These are phyloP conservation scores for Curvularia sp. DNA, from an alignment of 2,329 filamentous ascomycete species.

Conservation along the genomic window DNA sequence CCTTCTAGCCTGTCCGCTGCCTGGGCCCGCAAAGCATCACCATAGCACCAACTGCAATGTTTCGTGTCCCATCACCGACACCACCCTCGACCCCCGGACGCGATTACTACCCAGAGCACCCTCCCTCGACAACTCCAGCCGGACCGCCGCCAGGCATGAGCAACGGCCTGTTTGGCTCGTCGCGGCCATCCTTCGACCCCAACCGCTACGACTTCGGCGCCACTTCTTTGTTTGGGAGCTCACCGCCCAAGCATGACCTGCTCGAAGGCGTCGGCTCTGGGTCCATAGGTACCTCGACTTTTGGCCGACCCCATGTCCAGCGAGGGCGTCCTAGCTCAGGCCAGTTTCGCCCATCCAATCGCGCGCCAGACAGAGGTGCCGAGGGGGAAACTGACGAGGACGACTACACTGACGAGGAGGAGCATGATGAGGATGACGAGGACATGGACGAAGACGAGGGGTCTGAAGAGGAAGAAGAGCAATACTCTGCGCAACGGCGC, in stretches of 20 bases:
- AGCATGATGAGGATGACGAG: conserved; percentile 37
- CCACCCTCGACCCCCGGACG: conserved; percentile 49
- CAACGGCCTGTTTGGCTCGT: conserved; percentile 58
- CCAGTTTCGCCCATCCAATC: conserved; percentile 43
- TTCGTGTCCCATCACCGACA: conserved; percentile 43
- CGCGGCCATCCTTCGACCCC: conserved; percentile 51
- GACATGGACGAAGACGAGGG: conserved; percentile 48
- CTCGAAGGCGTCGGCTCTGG: conserved; percentile 40
- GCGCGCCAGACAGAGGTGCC: conserved; percentile 23
- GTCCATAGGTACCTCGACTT: conserved; percentile 37
- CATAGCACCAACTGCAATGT: conserved; percentile 36
- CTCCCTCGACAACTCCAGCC: conserved; percentile 63
- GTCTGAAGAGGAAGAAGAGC: conserved; percentile 48
- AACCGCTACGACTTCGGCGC: conserved; percentile 29
- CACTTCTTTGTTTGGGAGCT: conserved; percentile 37
- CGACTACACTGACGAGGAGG: conserved; percentile 31
- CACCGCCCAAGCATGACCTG: conserved; percentile 43
- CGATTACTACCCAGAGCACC: conserved; percentile 35
- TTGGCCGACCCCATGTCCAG: conserved; percentile 36
- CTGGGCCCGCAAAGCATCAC: conserved; percentile 8
- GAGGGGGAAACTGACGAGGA: conserved; percentile 51
- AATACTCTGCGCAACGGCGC: conserved; percentile 54
- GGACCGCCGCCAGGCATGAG: conserved; percentile 58
- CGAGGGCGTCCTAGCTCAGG: conserved; percentile 37
- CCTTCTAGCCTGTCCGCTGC: conserved; percentile 6